Base-by-base conservation (phyloP, 2,329 filamentous ascomycete species). In the Xylariaceae sp. region DNA sequence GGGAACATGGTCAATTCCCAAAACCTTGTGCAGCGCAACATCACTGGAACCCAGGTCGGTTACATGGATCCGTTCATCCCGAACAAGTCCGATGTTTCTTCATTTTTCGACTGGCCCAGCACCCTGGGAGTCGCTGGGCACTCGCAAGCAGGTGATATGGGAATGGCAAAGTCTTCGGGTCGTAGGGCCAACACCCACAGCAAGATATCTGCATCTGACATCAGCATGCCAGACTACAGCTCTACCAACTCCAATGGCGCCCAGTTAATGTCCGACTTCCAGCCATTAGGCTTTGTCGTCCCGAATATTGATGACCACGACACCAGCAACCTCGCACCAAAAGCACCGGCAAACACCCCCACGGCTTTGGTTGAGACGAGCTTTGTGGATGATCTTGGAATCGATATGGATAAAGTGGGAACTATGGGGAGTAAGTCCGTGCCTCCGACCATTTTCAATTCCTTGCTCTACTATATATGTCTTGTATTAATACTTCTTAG, bases 301-400 rank as follows among this genome's bases (percentile, higher is more conserved):
- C n/a, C 62, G 3, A 65, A 59, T 47, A 55, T 73, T 13, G 67
- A 68, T 15, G 65, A 70, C 3, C 67, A 72, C 7, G 68, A 69
- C n/a, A 66, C 62, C 44, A 59, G 48, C n/a, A 60, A 49, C 3
- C 52, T 65, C 5, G 60, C 60, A 18, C 62, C 71, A 1, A 74
- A 74, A 47, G 72, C 68, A 0, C 74, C 75, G 3, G 68, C 71
- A 5, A 78, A 78, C 52, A 75, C 73, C 0, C 73, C 76, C 1
- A 74, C 69, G 0, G 56, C 69, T 1, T 56, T 61, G 13, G 43
- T 30, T 26, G 60, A 57, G 2, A 5, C 57, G 21, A 60, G 49
- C 47, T 64, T 66, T 48, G 57, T 63, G 22, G 61, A 61, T 30
- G 63, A 66, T 10, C 55, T 68, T 22, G 59, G 55, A 5, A 56